Conservation (phyloP, 306 rosid genomes). For the Cucurbita argyrosperma region DNA sequence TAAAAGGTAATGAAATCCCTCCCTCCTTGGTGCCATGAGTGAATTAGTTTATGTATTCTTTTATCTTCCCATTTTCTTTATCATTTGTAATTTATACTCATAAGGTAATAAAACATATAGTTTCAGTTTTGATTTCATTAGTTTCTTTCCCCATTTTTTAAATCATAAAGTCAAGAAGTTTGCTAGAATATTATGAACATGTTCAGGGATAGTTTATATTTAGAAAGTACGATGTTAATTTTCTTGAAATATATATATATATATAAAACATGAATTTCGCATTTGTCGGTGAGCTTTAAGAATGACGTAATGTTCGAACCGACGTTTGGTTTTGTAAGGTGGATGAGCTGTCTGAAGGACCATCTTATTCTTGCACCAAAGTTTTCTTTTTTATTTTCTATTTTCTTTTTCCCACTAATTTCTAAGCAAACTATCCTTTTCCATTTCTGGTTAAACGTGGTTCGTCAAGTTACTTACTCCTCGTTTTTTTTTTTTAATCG, state of each 20-base stretch:
- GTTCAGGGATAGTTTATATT: too few relatives aligned
- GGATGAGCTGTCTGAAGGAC: slow-evolving; percentile 4
- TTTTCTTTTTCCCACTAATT: background rate
- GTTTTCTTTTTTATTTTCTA: background rate
- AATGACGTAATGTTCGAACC: slow-evolving; percentile 1
- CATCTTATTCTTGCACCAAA: background rate
- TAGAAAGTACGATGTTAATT: too few relatives aligned
- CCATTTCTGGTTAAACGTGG: background rate
- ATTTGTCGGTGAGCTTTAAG: background rate
- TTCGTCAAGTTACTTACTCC: background rate
- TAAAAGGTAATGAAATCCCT: background rate
- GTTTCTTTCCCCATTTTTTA: background rate
- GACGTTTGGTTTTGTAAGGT: background rate
- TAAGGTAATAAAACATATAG: background rate
- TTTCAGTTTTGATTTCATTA: background rate
- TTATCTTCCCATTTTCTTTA: background rate
- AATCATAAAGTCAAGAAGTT: background rate
- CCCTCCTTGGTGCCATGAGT: background rate
- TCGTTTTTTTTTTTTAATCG: background rate
- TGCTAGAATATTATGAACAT: background rate
- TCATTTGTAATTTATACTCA: background rate
- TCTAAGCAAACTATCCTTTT: slow-evolving; percentile 3
- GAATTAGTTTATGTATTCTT: background rate
- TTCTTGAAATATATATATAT: too few relatives aligned
- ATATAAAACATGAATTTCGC: background rate